Evolutionary conservation across 345 rosid species (phyloP).

Genomic region (Syzygium aromaticum): DNA sequence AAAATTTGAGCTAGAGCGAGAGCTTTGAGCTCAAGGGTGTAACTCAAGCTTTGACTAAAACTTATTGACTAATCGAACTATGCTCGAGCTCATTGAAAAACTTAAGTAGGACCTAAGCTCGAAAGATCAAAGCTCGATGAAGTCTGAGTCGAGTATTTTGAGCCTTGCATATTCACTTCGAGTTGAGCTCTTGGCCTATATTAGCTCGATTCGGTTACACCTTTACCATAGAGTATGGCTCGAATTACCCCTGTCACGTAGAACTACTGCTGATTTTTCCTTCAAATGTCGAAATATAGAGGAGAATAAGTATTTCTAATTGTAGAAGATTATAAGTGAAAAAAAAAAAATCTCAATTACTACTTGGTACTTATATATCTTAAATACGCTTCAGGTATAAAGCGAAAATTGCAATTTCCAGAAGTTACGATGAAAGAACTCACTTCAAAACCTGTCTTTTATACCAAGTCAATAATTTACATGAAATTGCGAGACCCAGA

Average conservation of each 20-base stretch:
- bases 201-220: background rate
- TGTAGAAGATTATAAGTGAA: background rate
- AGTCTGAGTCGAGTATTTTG: background rate
- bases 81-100: background rate
- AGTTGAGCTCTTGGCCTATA: background rate
- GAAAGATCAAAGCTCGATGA: background rate
- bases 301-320: background rate
- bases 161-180: background rate
- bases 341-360: background rate
- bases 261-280: background rate
- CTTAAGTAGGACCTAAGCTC: background rate
- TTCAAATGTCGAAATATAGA: background rate
- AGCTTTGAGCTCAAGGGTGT: background rate
- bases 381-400: background rate
- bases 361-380: background rate
- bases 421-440: background rate
- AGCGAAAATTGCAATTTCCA: background rate
- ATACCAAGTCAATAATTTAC: background rate
- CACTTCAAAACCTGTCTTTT: background rate
- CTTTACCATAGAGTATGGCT: background rate
- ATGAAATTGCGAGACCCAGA: background rate
- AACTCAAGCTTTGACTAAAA: background rate
- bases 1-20: background rate
- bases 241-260: background rate
- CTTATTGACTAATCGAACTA: background rate